phyloP scores from a whole-genome alignment of 2,329 filamentous ascomycete species.

The Teratosphaeriaceae sp. region DNA sequence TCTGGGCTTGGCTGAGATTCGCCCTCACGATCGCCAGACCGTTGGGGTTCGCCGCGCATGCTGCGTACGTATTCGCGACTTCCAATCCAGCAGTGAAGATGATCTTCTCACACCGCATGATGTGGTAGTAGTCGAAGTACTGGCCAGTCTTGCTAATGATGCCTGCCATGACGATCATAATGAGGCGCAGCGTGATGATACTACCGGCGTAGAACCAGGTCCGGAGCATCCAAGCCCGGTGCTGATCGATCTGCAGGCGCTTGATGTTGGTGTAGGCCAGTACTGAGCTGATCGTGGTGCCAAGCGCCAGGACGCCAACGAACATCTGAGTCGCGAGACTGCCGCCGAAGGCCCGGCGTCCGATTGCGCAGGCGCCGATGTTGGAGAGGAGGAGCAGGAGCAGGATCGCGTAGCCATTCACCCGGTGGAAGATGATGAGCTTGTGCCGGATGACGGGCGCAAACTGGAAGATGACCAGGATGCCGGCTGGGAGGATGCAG shows the following conservation, averaged over 20 bases:
- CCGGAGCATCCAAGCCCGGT: slow-evolving; percentile 58
- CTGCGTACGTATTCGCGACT: slow-evolving; percentile 35
- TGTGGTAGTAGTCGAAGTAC: slow-evolving; percentile 26
- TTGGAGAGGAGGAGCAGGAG: slow-evolving; percentile 43
- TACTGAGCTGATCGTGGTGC: slow-evolving; percentile 38
- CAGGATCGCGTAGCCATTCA: slow-evolving; percentile 53
- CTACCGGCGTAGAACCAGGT: slow-evolving; percentile 30
- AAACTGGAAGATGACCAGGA: slow-evolving; percentile 39
- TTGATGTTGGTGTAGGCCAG: slow-evolving; percentile 54
- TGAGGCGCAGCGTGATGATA: slow-evolving; percentile 48
- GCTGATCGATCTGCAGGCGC: slow-evolving; percentile 55
- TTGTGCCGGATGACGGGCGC: slow-evolving; percentile 41
- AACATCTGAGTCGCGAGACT: slow-evolving; percentile 43
- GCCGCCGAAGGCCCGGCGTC: slow-evolving; percentile 48
- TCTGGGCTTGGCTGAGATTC: slow-evolving; percentile 17
- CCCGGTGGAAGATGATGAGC: slow-evolving; percentile 49
- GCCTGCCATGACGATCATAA: slow-evolving; percentile 38
- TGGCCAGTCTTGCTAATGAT: slow-evolving; percentile 32
- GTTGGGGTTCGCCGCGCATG: slow-evolving; percentile 39
- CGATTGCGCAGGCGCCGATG: slow-evolving; percentile 49
- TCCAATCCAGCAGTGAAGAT: slow-evolving; percentile 30
- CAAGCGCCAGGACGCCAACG: slow-evolving; percentile 39
- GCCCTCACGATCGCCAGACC: slow-evolving; percentile 25
- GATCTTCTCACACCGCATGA: slow-evolving; percentile 45
- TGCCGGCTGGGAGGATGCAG: slow-evolving; percentile 32